Base-by-base conservation (phyloP, 1,284 basidiomycete genomes). In the Boletus mariae region DNA sequence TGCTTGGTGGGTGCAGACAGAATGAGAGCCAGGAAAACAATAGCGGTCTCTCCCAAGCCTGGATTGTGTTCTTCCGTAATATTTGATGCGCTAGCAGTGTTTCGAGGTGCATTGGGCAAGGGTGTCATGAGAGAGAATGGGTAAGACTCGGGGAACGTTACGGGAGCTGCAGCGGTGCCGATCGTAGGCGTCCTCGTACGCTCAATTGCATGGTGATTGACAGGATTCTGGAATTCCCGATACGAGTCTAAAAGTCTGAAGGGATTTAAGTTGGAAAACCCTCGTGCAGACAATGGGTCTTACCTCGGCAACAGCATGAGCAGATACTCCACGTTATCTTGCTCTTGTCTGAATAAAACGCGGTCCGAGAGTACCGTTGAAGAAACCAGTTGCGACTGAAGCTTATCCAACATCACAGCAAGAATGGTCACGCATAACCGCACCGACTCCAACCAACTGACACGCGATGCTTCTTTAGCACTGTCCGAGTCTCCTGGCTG, bases 141-240 rank as follows among this genome's bases (percentile, higher is more conserved):
- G 66, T 98, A 94, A 1, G 93, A 89, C 55, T 93, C 87, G 0
- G 95, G 96, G 72, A 98, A 98, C 2, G 92, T 87, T 51, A 93
- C 85, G 1, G 94, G 94, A 4, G 85, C 71, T 3, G 78, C 65
- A 28, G 85, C 75, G 45, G 86, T 83, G 25, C 80, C 74, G 0
- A 87, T 83, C 0, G 83, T 76, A 1, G 80, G 75, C 0, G 84
- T 79, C 43, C 82, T 80, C 42, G 82, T 82, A 34, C 83, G 82
- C 62, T 91, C 86, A 42, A 98, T 80, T 0, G 85, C 82, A 51
- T 80, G 80, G 43, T 79, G 76, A 12, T 87, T 90, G 0, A 77
- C 79, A 1, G 83, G 76, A 58, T 75, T 86, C 61, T 87, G 83
- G 40, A 94, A 82, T 68, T 98, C 95, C 35, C 81, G 78, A 66